Evolutionary conservation across 2,329 filamentous ascomycete genomes (phyloP).

Genomic region (Dactylellina sp.): DNA sequence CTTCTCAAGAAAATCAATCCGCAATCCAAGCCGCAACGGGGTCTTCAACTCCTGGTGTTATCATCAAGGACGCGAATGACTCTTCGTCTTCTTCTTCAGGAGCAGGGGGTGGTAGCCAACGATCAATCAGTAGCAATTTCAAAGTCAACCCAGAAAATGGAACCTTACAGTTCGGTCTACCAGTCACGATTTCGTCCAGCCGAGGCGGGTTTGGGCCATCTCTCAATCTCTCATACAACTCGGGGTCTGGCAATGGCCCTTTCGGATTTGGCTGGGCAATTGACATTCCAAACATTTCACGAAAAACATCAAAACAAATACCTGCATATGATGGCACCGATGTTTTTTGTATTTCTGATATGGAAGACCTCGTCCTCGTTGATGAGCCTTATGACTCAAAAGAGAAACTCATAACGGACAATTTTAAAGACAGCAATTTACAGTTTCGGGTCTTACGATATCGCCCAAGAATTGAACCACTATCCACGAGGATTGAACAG

Average conservation of each 20-base stretch:
- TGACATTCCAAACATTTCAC: constrained; percentile 20
- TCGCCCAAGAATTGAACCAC: neutral
- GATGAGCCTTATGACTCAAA: no score
- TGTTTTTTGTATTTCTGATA: constrained; percentile 13
- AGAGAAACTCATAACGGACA: no score
- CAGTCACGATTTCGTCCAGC: neutral
- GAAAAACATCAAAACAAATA: constrained; percentile 56
- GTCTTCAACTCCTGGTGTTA: no score
- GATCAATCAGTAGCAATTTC: neutral
- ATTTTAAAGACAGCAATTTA: no score
- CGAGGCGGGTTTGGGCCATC: constrained; percentile 24
- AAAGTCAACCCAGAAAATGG: constrained; percentile 1
- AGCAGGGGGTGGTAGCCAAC: neutral
- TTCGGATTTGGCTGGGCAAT: constrained; percentile 61
- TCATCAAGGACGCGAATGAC: no score
- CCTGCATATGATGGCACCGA: constrained; percentile 55
- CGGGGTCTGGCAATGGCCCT: constrained; percentile 59
- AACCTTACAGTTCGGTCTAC: neutral
- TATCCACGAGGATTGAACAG: neutral
- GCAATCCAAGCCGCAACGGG: no score
- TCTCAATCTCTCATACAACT: constrained; percentile 58
- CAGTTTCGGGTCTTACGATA: neutral
- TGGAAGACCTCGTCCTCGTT: constrained; percentile 1
- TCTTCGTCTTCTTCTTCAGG: neutral
- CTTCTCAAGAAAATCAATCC: no score